phyloP scores from a whole-genome alignment of 2,329 filamentous ascomycete genomes.

The Aplosporella prunicola region DNA sequence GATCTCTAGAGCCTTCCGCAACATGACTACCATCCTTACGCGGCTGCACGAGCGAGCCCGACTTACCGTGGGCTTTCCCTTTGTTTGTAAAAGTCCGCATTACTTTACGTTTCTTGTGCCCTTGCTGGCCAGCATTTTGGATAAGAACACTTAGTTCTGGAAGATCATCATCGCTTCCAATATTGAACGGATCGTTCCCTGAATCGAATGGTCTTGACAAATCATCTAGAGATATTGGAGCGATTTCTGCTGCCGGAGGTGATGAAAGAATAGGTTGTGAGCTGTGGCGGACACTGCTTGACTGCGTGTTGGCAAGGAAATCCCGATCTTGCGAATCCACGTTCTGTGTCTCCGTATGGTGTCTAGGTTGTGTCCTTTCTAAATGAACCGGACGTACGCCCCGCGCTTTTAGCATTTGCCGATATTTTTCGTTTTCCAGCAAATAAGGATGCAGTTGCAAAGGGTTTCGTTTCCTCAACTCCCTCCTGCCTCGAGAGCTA shows the following conservation, averaged over 20 bases:
- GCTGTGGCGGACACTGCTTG: slow-evolving; percentile 3
- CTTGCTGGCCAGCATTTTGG: slow-evolving; percentile 11
- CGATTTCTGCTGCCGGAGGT: not conserved
- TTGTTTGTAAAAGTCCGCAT: slow-evolving; percentile 6
- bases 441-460: slow-evolving; percentile 42
- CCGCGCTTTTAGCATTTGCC: slow-evolving; percentile 32
- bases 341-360: slow-evolving; percentile 6
- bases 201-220: not conserved
- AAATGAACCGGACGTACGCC: slow-evolving; percentile 36
- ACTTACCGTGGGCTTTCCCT: not conserved
- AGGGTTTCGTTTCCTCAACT: slow-evolving; percentile 36
- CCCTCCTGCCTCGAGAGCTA: no score
- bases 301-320: slow-evolving; percentile 7
- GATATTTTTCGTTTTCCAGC: slow-evolving; percentile 35
- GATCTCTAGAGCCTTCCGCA: no score
- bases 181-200: not conserved
- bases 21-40: not conserved
- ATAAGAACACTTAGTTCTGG: slow-evolving; percentile 19
- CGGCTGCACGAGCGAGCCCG: not conserved
- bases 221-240: not conserved
- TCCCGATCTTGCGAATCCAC: slow-evolving; percentile 10
- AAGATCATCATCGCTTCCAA: slow-evolving; percentile 17
- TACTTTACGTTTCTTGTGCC: slow-evolving; percentile 16
- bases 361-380: slow-evolving; percentile 12
- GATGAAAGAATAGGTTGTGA: slow-evolving; percentile 1